Evolutionary conservation across 176 grass and related monocot species (phyloP), one percentile per base, ranked within the genome.

Genomic region (Phyllostachys edulis): DNA sequence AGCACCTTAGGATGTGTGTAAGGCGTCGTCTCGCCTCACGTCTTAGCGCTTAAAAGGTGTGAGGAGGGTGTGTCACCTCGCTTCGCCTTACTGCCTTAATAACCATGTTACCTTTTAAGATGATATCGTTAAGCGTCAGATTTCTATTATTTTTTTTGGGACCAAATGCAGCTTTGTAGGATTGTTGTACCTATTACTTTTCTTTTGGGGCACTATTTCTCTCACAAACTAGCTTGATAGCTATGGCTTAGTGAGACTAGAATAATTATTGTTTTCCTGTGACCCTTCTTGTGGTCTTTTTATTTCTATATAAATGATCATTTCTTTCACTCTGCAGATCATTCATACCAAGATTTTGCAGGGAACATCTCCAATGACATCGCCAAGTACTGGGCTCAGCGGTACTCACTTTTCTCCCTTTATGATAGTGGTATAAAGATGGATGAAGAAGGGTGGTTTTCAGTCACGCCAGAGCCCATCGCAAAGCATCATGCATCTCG

Each of bases 401-500:
- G 96, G 34, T 98, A 95, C 60, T 82, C 68, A 55, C 89, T 98
- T 79, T 98, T 98, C 86, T 95, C 96, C n/a, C 88, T 47, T 86
- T 98, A 93, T 85, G 89, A 93, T 87, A 88, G 78, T 34, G 93
- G 93, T 82, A 93, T 98, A 87, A 86, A 95, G 85, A 93, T 98
- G 93, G 96, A 98, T 80, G 87, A 92, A 93, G 93, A 95, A 82
- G 96, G 96, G 37, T 98, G 96, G 96, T 98, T 93, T 87, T 98
- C 96, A 85, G 96, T 98, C 24, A 98, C 96, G 6, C 96, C 93
- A 75, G 93, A 98, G 83, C 54, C 73, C 21, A 95, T 98, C 24
- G 96, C 96, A 82, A 95, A 87, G 75, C 91, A 98, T 92, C 96
- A 98, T 86, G 93, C 92, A 67, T 92, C 87, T 80, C 89, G 93